These are phyloP conservation scores for Puccinia novopanici DNA, from an alignment of 1,284 basidiomycete genomes.

Conservation along the genomic window DNA sequence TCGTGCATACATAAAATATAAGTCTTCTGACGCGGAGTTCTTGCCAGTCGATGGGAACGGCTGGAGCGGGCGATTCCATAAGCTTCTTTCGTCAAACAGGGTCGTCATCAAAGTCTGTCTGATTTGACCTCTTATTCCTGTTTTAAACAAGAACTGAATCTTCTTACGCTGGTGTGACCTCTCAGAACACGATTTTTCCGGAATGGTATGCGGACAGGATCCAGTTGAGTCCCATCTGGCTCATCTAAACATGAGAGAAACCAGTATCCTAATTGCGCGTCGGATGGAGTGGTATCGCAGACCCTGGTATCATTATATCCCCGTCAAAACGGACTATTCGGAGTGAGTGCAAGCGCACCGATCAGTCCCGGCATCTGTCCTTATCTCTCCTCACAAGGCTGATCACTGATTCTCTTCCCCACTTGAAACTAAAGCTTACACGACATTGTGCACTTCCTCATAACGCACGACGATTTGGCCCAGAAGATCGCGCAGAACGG, in stretches of 20 bases:
- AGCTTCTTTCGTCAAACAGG: constrained; percentile 31
- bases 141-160: not conserved
- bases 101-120: constrained; percentile 57
- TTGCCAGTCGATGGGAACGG: constrained; percentile 61
- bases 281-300: not conserved
- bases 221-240: constrained; percentile 9
- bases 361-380: too few species aligned
- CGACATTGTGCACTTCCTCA: constrained; percentile 37
- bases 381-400: constrained; percentile 53
- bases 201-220: constrained; percentile 51
- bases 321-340: constrained; percentile 35
- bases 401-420: constrained; percentile 54
- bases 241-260: not conserved
- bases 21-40: constrained; percentile 54
- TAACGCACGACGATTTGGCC: constrained; percentile 65
- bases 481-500: constrained; percentile 66
- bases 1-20: constrained; percentile 53
- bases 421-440: constrained; percentile 33
- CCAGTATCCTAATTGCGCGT: not conserved
- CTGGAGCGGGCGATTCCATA: constrained; percentile 60
- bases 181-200: constrained; percentile 41
- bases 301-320: constrained; percentile 49
- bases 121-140: not conserved
- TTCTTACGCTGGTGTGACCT: not conserved
- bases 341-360: not conserved